phyloP scores from a whole-genome alignment of 352 stramenopile genomes.

The Phytopythium boreale region DNA sequence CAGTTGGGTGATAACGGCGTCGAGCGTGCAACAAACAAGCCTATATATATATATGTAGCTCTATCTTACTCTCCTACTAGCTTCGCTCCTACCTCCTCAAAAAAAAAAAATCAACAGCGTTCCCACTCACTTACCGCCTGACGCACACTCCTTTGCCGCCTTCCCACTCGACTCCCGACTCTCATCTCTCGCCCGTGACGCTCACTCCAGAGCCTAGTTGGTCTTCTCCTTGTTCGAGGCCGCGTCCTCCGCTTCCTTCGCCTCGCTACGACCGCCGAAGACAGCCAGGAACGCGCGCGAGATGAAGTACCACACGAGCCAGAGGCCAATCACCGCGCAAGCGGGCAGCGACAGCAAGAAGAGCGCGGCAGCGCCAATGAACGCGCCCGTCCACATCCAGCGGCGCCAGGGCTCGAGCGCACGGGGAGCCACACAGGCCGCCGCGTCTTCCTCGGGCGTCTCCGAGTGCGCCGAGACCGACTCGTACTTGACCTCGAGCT shows the following conservation, averaged over 20 bases:
- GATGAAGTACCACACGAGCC: slow-evolving; percentile 58
- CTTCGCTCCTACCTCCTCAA: background rate
- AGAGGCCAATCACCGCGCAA: slow-evolving; percentile 51
- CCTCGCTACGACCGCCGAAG: slow-evolving; percentile 1
- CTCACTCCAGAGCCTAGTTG: slow-evolving; percentile 7
- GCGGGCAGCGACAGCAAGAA: slow-evolving; percentile 53
- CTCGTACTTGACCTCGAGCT: slow-evolving; percentile 58
- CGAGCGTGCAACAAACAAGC: background rate
- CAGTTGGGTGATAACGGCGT: background rate
- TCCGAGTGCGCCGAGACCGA: slow-evolving; percentile 41
- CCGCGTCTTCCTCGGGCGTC: slow-evolving; percentile 38
- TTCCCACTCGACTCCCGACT: background rate
- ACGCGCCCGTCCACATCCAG: slow-evolving; percentile 35
- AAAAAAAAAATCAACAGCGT: background rate
- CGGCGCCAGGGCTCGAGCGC: slow-evolving; percentile 28
- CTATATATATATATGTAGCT: background rate
- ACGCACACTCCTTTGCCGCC: background rate
- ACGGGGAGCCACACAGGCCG: slow-evolving; percentile 44
- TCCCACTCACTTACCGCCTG: background rate
- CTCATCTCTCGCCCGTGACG: background rate
- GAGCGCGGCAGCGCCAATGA: slow-evolving; percentile 29
- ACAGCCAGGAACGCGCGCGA: slow-evolving; percentile 31
- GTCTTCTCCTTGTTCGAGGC: slow-evolving; percentile 26
- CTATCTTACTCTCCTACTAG: background rate
- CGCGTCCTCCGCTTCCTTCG: slow-evolving; percentile 7